These are phyloP conservation scores for Penicillium crystallinum DNA, from an alignment of 495 filamentous ascomycete species.

Conservation along the genomic window DNA sequence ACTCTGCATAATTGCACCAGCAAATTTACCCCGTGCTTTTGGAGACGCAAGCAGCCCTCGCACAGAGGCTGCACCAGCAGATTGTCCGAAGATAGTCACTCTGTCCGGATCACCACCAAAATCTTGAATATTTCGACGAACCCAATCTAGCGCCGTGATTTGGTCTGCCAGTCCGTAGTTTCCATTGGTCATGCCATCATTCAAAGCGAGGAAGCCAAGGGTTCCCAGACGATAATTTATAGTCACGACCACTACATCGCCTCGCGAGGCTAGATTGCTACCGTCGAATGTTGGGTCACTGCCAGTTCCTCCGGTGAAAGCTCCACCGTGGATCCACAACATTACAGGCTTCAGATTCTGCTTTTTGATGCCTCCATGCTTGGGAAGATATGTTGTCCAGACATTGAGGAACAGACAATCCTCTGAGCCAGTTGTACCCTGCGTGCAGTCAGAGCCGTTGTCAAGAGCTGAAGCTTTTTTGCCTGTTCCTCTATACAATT, in stretches of 20 bases:
- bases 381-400: slow-evolving; percentile 44
- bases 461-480: slow-evolving; percentile 15
- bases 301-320: slow-evolving; percentile 37
- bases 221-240: slow-evolving; percentile 40
- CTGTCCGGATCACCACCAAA: slow-evolving; percentile 48
- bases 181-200: slow-evolving; percentile 23
- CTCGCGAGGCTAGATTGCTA: slow-evolving; percentile 36
- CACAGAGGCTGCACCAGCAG: slow-evolving; percentile 45
- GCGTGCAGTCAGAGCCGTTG: slow-evolving; percentile 14
- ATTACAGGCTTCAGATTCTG: slow-evolving; percentile 35
- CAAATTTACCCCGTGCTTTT: slow-evolving; percentile 34
- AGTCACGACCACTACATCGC: slow-evolving; percentile 44
- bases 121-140: slow-evolving; percentile 24
- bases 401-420: slow-evolving; percentile 42
- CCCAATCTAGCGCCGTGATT: slow-evolving; percentile 33
- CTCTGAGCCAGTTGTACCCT: slow-evolving; percentile 20
- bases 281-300: slow-evolving; percentile 37
- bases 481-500: slow-evolving; percentile 12
- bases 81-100: slow-evolving; percentile 53
- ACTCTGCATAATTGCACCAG: slow-evolving; percentile 38
- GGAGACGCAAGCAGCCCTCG: slow-evolving; percentile 25
- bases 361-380: slow-evolving; percentile 13
- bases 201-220: slow-evolving; percentile 31
- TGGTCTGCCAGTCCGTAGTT: slow-evolving; percentile 38
- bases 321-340: slow-evolving; percentile 47